These are phyloP conservation scores for Colletotrichum falcatum DNA, from an alignment of 2,329 filamentous ascomycete species.

Conservation along the genomic window DNA sequence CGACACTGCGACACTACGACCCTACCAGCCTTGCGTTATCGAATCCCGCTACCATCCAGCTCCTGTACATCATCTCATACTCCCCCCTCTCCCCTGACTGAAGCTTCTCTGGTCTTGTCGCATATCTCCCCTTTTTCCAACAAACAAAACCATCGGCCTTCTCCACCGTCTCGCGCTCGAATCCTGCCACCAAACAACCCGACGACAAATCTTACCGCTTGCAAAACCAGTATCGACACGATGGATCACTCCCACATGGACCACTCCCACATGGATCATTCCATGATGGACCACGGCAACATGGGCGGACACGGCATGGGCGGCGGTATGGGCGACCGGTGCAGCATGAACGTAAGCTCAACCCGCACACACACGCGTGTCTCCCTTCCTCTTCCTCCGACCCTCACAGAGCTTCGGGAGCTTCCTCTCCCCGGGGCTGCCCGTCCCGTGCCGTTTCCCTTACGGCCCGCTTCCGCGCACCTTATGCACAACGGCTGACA, in stretches of 20 bases:
- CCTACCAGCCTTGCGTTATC: conserved; percentile 9
- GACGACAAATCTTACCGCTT: background rate
- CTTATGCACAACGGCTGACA: conserved; percentile 37
- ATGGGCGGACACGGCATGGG: conserved; percentile 65
- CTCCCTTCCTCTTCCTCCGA: background rate
- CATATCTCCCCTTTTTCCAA: conserved; percentile 6
- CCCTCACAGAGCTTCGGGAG: background rate
- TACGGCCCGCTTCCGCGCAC: background rate
- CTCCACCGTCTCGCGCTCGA: background rate
- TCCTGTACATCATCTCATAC: conserved; percentile 1
- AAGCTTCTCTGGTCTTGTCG: background rate
- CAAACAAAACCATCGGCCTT: background rate
- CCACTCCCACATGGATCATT: conserved; percentile 59
- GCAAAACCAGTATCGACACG: background rate
- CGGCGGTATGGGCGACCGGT: conserved; percentile 74
- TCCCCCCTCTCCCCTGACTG: background rate
- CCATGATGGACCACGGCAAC: conserved; percentile 56
- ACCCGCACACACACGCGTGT: conserved; percentile 5
- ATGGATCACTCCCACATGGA: conserved; percentile 51
- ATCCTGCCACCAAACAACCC: background rate
- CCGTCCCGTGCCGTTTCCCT: background rate
- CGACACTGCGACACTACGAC: background rate
- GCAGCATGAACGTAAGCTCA: conserved; percentile 87
- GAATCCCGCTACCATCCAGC: conserved; percentile 2
- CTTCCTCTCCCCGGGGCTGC: background rate